Conservation (phyloP, 345 rosid genomes). For the Eucalyptus curtisii region DNA sequence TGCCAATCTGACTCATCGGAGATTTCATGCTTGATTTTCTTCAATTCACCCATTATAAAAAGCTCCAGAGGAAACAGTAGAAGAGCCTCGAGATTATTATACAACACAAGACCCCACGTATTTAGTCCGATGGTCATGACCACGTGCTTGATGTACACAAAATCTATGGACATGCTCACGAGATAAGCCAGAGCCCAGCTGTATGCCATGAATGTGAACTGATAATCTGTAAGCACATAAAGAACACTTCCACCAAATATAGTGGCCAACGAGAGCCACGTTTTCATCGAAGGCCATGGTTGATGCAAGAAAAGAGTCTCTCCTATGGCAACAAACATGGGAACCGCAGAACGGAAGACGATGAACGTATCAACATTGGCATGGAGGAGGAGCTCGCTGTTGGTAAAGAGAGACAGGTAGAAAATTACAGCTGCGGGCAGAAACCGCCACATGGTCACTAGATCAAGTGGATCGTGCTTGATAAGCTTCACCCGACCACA, state of each 20-base stretch:
- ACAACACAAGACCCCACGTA: conserved; percentile 95
- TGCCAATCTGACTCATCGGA: conserved; percentile 64
- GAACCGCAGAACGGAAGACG: conserved; percentile 87
- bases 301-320: conserved; percentile 75
- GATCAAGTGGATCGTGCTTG: conserved; percentile 62
- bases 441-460: conserved; percentile 85
- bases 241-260: conserved; percentile 85
- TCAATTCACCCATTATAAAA: conserved; percentile 89
- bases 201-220: conserved; percentile 75
- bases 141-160: conserved; percentile 96
- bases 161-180: conserved; percentile 90
- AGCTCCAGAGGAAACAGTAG: conserved; percentile 84
- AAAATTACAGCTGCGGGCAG: conserved; percentile 91
- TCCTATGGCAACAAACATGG: conserved; percentile 86
- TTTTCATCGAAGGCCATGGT: conserved; percentile 84
- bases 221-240: conserved; percentile 82
- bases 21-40: conserved; percentile 79
- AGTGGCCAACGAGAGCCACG: conserved; percentile 71
- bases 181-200: conserved; percentile 89
- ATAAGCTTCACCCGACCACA: conserved; percentile 47
- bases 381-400: conserved; percentile 93
- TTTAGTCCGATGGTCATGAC: conserved; percentile 93
- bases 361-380: conserved; percentile 97
- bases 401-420: conserved; percentile 86
- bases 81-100: conserved; percentile 93